Evolutionary conservation across 768 basidiomycete genomes (phyloP), one percentile per base, ranked within the genome.

Genomic region (Collybia sp.): DNA sequence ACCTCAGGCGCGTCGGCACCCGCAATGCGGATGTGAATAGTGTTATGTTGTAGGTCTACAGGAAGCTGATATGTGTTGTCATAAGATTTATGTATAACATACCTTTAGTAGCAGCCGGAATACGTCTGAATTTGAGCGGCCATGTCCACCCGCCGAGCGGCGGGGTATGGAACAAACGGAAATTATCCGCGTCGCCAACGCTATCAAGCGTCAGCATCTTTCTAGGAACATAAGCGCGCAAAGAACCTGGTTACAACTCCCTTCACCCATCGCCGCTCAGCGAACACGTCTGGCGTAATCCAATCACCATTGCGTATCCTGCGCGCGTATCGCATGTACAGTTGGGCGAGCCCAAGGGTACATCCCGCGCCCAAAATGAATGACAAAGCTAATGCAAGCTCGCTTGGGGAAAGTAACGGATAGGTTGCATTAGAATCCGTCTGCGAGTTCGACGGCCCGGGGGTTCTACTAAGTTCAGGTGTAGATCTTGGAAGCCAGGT

Each of bases 1-100:
- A 88, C 91, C 73, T 98, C 94, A 0, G 94, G 94, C 1, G 94
- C 94, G 59, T 98, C 94, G 4, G 93, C 82, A 0, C 91, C 94
- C 12, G 89, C 89, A 20, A 98, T 79, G 12, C 94, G 82, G 20
- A 98, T 81, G 56, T 89, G 85, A 13, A 97, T 71, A 1, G 94
- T 96, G 54, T 91, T 69, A 50, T 84, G 79, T 58, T 80, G 88
- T 40, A 94, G 70, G 0, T 80, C 92, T 91, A 51, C 16, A 44
- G 18, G 15, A 36, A 20, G 35, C 30, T 40, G n/a, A n/a, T 44
- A 20, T 35, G 33, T 6, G 12, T 20, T 9, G 32, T 11, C 25
- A 42, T 13, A 31, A 40, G 10, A 30, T 30, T n/a, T 42, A 12
- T 19, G 42, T 2, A 30, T 30, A 9, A 36, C 57, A 19, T 30